phyloP scores from a whole-genome alignment of 2,329 filamentous ascomycete genomes.

The Fusarium lateritium region DNA sequence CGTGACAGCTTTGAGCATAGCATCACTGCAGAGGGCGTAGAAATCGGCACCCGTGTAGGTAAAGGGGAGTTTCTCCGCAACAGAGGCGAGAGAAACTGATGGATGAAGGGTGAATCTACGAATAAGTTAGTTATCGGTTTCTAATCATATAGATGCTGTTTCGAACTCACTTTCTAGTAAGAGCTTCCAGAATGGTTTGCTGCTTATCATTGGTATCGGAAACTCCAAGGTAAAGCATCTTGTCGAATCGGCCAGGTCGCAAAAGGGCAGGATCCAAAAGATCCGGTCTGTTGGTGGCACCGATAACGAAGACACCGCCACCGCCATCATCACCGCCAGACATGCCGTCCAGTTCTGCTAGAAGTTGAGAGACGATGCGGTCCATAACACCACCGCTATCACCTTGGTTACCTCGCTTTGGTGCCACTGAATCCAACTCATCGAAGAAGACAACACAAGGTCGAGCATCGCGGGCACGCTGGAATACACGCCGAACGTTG shows the following conservation, averaged over 20 bases:
- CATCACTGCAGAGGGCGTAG: constrained; percentile 96
- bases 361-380: constrained; percentile 92
- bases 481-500: constrained; percentile 91
- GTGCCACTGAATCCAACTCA: constrained; percentile 92
- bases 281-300: constrained; percentile 95
- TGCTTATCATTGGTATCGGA: constrained; percentile 98
- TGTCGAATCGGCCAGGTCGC: constrained; percentile 93
- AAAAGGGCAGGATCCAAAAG: constrained; percentile 91
- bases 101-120: constrained; percentile 87
- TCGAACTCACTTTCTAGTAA: constrained; percentile 87
- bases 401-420: constrained; percentile 96
- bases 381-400: constrained; percentile 99
- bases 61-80: constrained; percentile 86
- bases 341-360: constrained; percentile 98
- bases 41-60: constrained; percentile 98
- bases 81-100: constrained; percentile 78
- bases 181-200: constrained; percentile 90
- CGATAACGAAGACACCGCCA: constrained; percentile 95
- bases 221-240: constrained; percentile 97
- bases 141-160: constrained; percentile 1
- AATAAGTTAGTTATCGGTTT: constrained; percentile 17
- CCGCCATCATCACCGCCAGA: constrained; percentile 89
- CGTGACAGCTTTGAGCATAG: constrained; percentile 98
- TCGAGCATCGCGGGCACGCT: constrained; percentile 85
- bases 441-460: constrained; percentile 96